Evolutionary conservation across 2,329 filamentous ascomycete species (phyloP).

Genomic region (Pseudodiploospora longispora): DNA sequence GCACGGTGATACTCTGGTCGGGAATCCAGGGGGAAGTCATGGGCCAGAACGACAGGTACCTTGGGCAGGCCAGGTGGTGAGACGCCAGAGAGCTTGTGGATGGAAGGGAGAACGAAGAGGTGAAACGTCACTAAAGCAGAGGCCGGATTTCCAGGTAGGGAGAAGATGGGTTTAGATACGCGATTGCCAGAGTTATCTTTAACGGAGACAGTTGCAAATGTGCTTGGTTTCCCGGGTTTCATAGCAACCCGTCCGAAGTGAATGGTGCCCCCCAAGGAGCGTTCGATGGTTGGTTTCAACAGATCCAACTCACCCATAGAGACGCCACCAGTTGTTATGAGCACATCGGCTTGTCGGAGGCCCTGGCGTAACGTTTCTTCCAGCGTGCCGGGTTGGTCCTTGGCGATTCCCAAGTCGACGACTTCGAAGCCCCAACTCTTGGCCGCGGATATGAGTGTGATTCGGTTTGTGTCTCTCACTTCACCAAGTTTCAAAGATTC

Average conservation of each 20-base stretch:
- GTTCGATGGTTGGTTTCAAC: constrained; percentile 91
- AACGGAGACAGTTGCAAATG: constrained; percentile 79
- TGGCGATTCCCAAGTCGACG: constrained; percentile 79
- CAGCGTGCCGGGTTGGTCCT: constrained; percentile 62
- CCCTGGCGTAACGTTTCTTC: constrained; percentile 71
- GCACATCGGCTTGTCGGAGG: constrained; percentile 65
- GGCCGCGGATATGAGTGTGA: constrained; percentile 74
- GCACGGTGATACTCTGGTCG: constrained; percentile 89
- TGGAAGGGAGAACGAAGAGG: constrained; percentile 80
- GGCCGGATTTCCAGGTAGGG: constrained; percentile 87
- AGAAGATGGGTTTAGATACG: constrained; percentile 68
- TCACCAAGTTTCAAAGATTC: constrained; percentile 65
- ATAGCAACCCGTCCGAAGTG: constrained; percentile 94
- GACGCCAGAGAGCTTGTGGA: constrained; percentile 70
- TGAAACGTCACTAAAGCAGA: constrained; percentile 90
- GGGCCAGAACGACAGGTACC: constrained; percentile 61
- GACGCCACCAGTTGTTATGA: constrained; percentile 89
- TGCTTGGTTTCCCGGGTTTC: constrained; percentile 98
- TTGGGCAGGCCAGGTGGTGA: constrained; percentile 60
- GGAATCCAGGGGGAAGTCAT: constrained; percentile 68
- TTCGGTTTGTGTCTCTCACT: constrained; percentile 88
- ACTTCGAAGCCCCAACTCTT: constrained; percentile 67
- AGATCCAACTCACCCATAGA: constrained; percentile 98
- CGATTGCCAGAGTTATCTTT: constrained; percentile 52
- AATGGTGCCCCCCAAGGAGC: constrained; percentile 79